These are phyloP conservation scores for Saksenaea vasiformis DNA, from an alignment of 371 early-diverging fungal species.

Conservation along the genomic window DNA sequence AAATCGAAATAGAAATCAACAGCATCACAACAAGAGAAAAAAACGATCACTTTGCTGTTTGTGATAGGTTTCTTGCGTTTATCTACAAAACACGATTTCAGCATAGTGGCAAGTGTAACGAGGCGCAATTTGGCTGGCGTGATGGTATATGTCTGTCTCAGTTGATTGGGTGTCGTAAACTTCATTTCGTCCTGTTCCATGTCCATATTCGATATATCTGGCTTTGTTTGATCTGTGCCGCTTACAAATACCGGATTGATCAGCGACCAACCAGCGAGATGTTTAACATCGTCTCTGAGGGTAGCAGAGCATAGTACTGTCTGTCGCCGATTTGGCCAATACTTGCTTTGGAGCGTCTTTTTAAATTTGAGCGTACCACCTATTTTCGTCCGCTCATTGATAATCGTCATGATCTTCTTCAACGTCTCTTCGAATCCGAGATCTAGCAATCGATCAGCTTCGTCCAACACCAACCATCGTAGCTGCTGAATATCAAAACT, in stretches of 20 bases:
- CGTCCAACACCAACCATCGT: conserved; percentile 95
- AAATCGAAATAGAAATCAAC: conserved; percentile 91
- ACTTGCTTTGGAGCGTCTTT: conserved; percentile 25
- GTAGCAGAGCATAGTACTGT: conserved; percentile 96
- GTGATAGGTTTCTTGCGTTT: conserved; percentile 45
- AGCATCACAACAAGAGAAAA: conserved; percentile 88
- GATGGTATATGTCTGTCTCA: conserved; percentile 81
- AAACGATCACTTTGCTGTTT: conserved; percentile 77
- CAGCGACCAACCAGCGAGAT: conserved; percentile 79
- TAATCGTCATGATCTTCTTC: conserved; percentile 73
- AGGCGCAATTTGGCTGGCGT: conserved; percentile 91
- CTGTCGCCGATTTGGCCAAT: conserved; percentile 74
- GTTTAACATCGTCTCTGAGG: conserved; percentile 78
- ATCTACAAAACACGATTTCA: conserved; percentile 55
- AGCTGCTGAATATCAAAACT: conserved; percentile 74
- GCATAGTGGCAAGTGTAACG: conserved; percentile 76
- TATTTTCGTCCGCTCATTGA: conserved; percentile 52
- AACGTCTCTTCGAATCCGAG: conserved; percentile 95
- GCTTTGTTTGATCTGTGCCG: conserved; percentile 32
- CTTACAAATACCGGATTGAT: conserved; percentile 72
- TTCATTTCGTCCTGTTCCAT: conserved; percentile 45
- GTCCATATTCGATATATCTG: conserved; percentile 21
- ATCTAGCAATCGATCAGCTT: conserved; percentile 98
- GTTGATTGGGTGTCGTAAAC: conserved; percentile 76
- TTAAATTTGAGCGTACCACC: conserved; percentile 22